phyloP scores from a whole-genome alignment of 768 basidiomycete genomes.

The Leccinum uliginosum region DNA sequence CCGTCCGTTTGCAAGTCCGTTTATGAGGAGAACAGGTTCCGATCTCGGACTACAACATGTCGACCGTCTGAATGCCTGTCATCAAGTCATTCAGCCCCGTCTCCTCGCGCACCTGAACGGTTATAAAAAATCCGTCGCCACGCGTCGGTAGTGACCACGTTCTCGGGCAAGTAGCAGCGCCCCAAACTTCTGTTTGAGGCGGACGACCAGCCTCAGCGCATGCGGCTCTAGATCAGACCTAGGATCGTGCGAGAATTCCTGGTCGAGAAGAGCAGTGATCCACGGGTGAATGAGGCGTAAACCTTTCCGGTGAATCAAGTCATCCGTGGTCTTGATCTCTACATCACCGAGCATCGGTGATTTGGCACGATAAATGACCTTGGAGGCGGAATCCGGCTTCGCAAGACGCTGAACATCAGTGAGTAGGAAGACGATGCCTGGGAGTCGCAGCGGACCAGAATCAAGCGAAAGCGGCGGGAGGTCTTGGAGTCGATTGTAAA shows the following conservation, averaged over 20 bases:
- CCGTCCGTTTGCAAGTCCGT: background rate
- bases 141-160: slow-evolving; percentile 4
- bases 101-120: background rate
- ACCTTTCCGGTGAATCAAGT: background rate
- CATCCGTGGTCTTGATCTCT: background rate
- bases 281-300: background rate
- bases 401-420: background rate
- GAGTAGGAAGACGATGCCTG: background rate
- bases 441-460: background rate
- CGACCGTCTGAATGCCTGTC: background rate
- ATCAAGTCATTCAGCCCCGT: background rate
- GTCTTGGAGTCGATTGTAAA: background rate
- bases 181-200: slow-evolving; percentile 5
- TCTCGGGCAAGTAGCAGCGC: slow-evolving; percentile 2
- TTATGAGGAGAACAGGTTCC: background rate
- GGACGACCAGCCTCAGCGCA: background rate
- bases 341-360: background rate
- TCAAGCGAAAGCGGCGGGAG: background rate
- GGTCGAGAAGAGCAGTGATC: background rate
- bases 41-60: background rate
- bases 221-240: background rate
- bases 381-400: background rate
- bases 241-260: background rate
- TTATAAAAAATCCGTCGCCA: slow-evolving; percentile 12
- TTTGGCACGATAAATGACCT: background rate